Evolutionary conservation across 345 rosid genomes (phyloP), one percentile per base, ranked within the genome.

Genomic region (Eucalyptus tenuipes): DNA sequence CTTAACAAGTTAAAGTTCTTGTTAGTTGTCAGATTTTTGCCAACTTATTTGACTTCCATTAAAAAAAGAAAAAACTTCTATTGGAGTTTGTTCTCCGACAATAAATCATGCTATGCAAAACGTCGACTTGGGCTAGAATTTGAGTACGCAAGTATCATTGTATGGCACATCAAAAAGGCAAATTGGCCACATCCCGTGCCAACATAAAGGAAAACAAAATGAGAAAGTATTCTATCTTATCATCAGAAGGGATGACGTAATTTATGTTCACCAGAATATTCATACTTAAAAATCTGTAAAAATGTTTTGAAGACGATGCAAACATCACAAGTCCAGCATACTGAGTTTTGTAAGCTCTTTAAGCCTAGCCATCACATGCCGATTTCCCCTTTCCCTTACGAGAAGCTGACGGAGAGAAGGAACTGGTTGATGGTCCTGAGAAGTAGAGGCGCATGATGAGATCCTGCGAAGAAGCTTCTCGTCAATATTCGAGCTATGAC

Each of bases 361-460:
- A 13, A 61, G 7, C 68, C 68, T 12, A 61, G 6, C 31, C 68
- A 13, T 61, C 68, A 12, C 68, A 29, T 27, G 68, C 68, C 68
- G 16, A 61, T 61, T 61, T 29, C 31, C 68, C 68, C 68, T 61
- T 61, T 12, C 68, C 68, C 68, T 88, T 82, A 80, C 49, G 88
- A 88, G 88, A 86, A 20, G 87, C 87, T 92, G 85, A 91, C 89
- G 1, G 93, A 88, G 93, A 88, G 90, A 88, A 88, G 89, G 91
- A 84, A 84, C 92, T 88, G 40, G 85, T 89, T 7, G 95, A 94
- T 81, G 89, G 93, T 89, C 97, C 97, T 2, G 95, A 90, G 6
- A 97, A 96, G 91, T 96, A 94, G 88, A 90, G 87, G 88, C 89
- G 86, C 61, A n/a, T 90, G 31, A 80, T 91, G 16, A 90, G 57